These are phyloP conservation scores for Eustoma russellianum DNA, from an alignment of 257 asterid species.

Conservation along the genomic window DNA sequence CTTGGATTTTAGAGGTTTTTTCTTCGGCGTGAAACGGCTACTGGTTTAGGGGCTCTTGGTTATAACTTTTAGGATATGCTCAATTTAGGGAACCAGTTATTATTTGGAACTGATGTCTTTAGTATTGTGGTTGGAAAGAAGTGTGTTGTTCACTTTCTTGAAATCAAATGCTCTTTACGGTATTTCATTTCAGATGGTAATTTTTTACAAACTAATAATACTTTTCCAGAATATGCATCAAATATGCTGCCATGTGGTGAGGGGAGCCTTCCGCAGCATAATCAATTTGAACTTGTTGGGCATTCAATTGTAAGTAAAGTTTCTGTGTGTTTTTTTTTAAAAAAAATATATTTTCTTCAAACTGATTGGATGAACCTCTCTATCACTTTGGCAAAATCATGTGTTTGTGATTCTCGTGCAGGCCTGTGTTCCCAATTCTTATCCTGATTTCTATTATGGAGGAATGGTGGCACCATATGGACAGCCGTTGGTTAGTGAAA, in stretches of 20 bases:
- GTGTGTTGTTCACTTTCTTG: neutral
- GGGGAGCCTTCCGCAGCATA: constrained; percentile 37
- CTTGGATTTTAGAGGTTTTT: no score
- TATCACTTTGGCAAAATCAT: neutral
- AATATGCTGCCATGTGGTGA: constrained; percentile 35
- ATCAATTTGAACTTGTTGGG: constrained; percentile 59
- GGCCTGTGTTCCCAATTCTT: constrained; percentile 57
- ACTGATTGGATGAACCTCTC: no score
- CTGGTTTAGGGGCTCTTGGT: no score
- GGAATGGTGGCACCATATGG: constrained; percentile 77
- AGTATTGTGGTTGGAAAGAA: no score
- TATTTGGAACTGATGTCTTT: no score
- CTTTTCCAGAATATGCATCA: constrained; percentile 34
- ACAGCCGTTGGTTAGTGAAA: constrained; percentile 58
- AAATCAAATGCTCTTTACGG: constrained; percentile 8
- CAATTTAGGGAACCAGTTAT: no score
- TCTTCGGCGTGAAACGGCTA: no score
- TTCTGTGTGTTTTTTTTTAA: neutral
- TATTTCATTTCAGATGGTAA: constrained; percentile 35
- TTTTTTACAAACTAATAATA: constrained; percentile 20
- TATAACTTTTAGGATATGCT: no score
- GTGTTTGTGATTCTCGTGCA: constrained; percentile 15
- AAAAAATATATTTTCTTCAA: no score
- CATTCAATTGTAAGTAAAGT: constrained; percentile 63
- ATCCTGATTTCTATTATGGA: constrained; percentile 50